These are phyloP conservation scores for Penicillium desertorum DNA, from an alignment of 495 filamentous ascomycete genomes.

Conservation along the genomic window DNA sequence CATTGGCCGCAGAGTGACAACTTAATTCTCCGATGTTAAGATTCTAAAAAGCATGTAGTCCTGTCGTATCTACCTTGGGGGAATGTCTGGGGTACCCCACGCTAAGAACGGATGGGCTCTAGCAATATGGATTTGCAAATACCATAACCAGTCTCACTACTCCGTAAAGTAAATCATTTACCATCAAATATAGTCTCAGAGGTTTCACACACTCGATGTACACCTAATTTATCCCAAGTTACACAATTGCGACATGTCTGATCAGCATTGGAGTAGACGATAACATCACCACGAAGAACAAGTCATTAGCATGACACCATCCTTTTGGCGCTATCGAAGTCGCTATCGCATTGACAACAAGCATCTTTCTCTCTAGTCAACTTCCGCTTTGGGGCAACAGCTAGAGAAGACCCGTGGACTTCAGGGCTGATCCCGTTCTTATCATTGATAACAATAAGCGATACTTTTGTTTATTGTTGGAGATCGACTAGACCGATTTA, in stretches of 20 bases:
- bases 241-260: too few species aligned
- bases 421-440: neutral
- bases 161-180: too few species aligned
- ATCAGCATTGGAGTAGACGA: too few species aligned
- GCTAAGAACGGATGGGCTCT: too few species aligned
- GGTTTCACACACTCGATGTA: too few species aligned
- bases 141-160: too few species aligned
- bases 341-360: neutral
- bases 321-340: neutral
- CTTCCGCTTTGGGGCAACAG: conserved; percentile 2
- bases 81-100: neutral
- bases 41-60: neutral
- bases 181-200: too few species aligned
- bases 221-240: too few species aligned
- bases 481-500: neutral
- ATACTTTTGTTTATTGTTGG: too few species aligned
- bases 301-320: conserved; percentile 1
- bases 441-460: neutral
- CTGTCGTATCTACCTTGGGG: too few species aligned
- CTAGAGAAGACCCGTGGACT: neutral
- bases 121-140: too few species aligned
- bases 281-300: neutral
- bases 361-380: neutral
- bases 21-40: neutral
- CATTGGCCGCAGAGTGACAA: neutral